Conservation (phyloP, 106 monocot species). For the Agapanthus africanus region DNA sequence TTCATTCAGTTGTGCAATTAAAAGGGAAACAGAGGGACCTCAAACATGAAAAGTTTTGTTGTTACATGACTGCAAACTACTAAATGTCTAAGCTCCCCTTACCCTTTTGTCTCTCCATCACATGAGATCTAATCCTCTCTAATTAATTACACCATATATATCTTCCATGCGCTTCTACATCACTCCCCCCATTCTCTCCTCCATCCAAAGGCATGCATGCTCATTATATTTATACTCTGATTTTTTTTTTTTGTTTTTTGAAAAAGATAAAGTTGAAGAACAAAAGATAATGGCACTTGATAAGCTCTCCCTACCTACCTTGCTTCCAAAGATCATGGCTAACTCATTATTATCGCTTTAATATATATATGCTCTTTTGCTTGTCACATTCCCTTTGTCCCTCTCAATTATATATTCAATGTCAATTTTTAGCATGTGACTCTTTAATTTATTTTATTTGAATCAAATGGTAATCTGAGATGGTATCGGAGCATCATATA, state of each 20-base stretch:
- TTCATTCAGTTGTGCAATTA: constrained; percentile 4
- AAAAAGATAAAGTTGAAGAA: background rate
- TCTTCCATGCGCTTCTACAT: background rate
- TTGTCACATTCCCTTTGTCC: too few relatives aligned
- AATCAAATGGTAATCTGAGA: background rate
- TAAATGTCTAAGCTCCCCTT: background rate
- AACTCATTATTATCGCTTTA: too few relatives aligned
- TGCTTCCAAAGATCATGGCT: background rate
- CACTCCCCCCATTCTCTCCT: background rate
- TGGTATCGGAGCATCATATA: background rate
- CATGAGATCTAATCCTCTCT: constrained; percentile 7
- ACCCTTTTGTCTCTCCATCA: background rate
- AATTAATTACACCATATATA: constrained; percentile 5
- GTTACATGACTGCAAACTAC: background rate
- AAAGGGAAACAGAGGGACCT: background rate
- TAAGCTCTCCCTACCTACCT: background rate
- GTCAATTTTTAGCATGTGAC: background rate
- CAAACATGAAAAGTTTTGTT: background rate
- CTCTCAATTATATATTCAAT: background rate
- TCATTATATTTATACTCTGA: background rate
- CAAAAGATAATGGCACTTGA: background rate
- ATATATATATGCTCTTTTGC: too few relatives aligned
- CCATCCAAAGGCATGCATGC: too few relatives aligned
- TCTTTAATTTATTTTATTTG: background rate
- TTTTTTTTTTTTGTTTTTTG: too few relatives aligned